Base-by-base conservation (phyloP, 805 yeast genomes). In the Sugiyamaella valdiviana region DNA sequence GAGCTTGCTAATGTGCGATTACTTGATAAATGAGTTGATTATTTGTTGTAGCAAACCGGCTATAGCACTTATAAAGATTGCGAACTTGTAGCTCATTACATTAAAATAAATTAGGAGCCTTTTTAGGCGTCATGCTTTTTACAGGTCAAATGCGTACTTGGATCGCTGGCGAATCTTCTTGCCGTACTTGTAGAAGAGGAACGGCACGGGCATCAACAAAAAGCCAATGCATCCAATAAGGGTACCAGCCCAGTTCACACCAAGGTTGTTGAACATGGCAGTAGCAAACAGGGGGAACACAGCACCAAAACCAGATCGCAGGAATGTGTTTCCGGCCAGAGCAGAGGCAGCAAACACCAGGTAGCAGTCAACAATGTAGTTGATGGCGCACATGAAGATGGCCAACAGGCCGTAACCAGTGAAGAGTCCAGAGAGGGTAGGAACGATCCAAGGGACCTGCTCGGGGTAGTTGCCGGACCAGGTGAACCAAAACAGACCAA, bases 391-490 rank as follows among this genome's bases (percentile, higher is more conserved):
- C 54, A 82, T 69, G 70, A 85, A 85, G 49, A 85, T 78, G 39
- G 79, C 72, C 53, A 83, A 69, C 49, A 84, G 67, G 36, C 91
- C 95, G 53, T 75, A 77, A 10, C 89, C 90, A 36, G 78, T 74
- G 59, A 82, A 74, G 2, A 76, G 51, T 53, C 86, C 83, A 23
- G 85, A 79, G 23, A 78, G 66, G 1, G 84, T 76, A 37, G 95
- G 93, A n/a, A 78, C 85, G 58, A 80, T 82, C 91, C 91, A 89
- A 62, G 83, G 95, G 36, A 86, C 78, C 39, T 66, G 66, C 32
- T 81, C 65, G 43, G 77, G 82, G 65, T 81, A 89, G 54, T 78
- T 76, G 62, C 95, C 96, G 7, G 91, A 71, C 96, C 96, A 89
- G 49, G 85, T 78, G 64, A 89, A 73, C 95, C 95, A 85, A 59